Conservation (phyloP, 108 stramenopile species). For the Asterionellopsis glacialis region DNA sequence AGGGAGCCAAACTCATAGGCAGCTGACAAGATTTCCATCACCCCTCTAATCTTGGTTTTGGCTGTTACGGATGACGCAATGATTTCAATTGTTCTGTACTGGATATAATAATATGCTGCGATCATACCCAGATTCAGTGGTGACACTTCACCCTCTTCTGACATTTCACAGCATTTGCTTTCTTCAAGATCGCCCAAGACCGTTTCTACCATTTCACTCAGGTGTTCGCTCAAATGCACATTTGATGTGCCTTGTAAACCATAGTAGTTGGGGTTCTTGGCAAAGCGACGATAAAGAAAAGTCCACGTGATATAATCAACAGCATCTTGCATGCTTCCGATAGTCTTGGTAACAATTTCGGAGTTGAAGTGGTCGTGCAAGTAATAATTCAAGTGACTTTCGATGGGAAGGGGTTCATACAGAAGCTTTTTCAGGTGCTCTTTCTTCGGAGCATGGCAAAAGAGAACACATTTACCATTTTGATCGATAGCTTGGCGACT, state of each 20-base stretch:
- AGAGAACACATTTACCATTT: constrained; percentile 80
- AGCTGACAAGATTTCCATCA: constrained; percentile 94
- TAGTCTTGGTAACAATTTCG: constrained; percentile 93
- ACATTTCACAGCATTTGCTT: constrained; percentile 85
- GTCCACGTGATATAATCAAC: constrained; percentile 99
- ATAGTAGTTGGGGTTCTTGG: constrained; percentile 99
- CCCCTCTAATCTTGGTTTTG: constrained; percentile 89
- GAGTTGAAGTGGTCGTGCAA: constrained; percentile 97
- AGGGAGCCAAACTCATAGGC: constrained; percentile 87
- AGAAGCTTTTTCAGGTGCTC: constrained; percentile 91
- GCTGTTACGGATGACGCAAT: constrained; percentile 93
- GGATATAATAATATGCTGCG: constrained; percentile 95
- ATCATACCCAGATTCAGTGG: constrained; percentile 99
- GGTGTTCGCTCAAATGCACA: constrained; percentile 92
- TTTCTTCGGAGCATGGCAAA: constrained; percentile 94
- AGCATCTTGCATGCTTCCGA: constrained; percentile 95
- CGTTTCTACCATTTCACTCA: constrained; percentile 98
- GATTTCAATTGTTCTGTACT: constrained; percentile 96
- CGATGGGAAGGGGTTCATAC: constrained; percentile 96
- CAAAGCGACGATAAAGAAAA: constrained; percentile 93
- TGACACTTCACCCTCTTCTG: constrained; percentile 89
- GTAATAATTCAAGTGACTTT: constrained; percentile 93
- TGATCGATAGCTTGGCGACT: constrained; percentile 59
- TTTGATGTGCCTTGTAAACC: constrained; percentile 87
- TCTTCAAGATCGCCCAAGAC: constrained; percentile 93